These are phyloP conservation scores for Penicillium sp. DNA, from an alignment of 2,329 filamentous ascomycete genomes.

Conservation along the genomic window DNA sequence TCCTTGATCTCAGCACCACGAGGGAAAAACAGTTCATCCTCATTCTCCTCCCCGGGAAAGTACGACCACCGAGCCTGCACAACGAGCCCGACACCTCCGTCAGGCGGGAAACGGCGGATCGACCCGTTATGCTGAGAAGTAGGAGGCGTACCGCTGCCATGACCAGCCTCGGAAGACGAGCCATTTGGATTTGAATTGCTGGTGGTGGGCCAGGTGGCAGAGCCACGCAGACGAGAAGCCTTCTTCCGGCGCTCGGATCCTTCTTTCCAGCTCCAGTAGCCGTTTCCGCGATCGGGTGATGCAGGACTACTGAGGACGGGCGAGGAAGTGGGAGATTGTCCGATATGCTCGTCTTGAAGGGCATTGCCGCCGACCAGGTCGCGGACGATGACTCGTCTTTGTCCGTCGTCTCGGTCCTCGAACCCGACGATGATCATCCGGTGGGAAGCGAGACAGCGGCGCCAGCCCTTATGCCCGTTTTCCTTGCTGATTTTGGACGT, in stretches of 20 bases:
- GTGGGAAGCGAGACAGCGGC: constrained; percentile 76
- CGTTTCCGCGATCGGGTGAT: constrained; percentile 30
- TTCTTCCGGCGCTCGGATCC: constrained; percentile 42
- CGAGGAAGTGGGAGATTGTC: constrained; percentile 22
- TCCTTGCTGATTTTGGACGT: constrained; percentile 68
- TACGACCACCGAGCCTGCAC: constrained; percentile 73
- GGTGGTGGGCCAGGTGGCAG: constrained; percentile 10
- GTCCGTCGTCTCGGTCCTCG: constrained; percentile 66
- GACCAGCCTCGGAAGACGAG: constrained; percentile 18
- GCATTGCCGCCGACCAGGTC: constrained; percentile 78
- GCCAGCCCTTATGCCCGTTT: constrained; percentile 80
- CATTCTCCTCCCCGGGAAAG: constrained; percentile 61
- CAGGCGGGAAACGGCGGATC: constrained; percentile 64
- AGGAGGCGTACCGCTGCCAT: constrained; percentile 21
- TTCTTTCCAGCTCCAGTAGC: constrained; percentile 48
- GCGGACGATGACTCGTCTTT: constrained; percentile 66
- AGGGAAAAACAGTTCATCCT: constrained; percentile 81
- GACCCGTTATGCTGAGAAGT: constrained; percentile 11
- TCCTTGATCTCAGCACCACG: constrained; percentile 80
- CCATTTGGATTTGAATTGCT: not conserved
- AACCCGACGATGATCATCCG: constrained; percentile 83
- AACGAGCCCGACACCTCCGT: constrained; percentile 69
- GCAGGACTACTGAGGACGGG: constrained; percentile 24
- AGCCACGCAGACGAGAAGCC: constrained; percentile 33
- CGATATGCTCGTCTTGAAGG: constrained; percentile 61